Evolutionary conservation across 805 yeast genomes (phyloP), one percentile per base, ranked within the genome.

Genomic region (Torulaspora gathmanii): DNA sequence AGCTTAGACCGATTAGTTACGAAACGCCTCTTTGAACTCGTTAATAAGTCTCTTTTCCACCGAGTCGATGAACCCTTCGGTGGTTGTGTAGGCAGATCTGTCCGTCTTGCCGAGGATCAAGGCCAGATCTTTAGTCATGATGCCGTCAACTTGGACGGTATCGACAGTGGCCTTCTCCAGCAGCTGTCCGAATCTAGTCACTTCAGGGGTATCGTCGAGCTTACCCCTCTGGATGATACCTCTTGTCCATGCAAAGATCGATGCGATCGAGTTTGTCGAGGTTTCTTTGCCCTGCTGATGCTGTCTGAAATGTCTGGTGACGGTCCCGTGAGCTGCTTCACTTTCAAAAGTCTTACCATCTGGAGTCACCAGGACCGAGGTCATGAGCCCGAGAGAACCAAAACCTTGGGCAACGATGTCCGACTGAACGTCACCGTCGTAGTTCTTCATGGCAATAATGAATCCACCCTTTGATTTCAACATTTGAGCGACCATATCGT

Each of bases 241-340:
- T 62, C 95, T 82, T 29, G 95, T 76, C 98, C 98, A 91, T 25
- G 98, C 98, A 63, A 84, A 91, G 56, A 91, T 91, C 11, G 96
- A 89, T 3, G 98, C 98, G 68, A 91, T 91, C 13, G 97, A 90
- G 72, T 91, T 91, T 47, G 98, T 91, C 5, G 96, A 87, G 15
- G 98, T 91, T 72, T 90, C 97, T 68, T 89, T 86, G 55, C 98
- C 98, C 70, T 85, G 86, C 72, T 91, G 97, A 70, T 87, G 88
- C 70, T 83, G 93, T 74, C 97, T 85, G 73, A 77, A 91, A 69
- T 91, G 98, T 73, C 98, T 86, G 37, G 97, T 91, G 57, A 91
- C 98, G 11, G 98, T 91, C 46, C 98, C 98, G 67, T 91, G 98
- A n/a, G 98, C 98, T 48, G 98, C 98, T 74, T 91, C 98, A 44